Base-by-base conservation (phyloP, 2,329 filamentous ascomycete species). In the Cladobotryum mycophilum region DNA sequence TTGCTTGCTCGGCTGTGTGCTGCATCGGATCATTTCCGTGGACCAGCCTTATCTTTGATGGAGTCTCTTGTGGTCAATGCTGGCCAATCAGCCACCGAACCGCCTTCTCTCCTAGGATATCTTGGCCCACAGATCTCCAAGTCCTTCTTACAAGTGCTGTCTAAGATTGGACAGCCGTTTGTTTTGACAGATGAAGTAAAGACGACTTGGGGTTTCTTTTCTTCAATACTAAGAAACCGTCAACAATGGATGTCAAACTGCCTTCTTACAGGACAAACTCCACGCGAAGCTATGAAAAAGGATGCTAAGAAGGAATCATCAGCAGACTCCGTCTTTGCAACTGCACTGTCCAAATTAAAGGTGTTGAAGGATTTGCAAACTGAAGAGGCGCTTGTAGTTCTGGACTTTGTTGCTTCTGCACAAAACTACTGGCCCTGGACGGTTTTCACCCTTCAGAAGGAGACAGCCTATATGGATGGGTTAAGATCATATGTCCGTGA, bases 351-450 rank as follows among this genome's bases (percentile, higher is more conserved):
- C 41, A 78, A 82, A 51, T 73, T 97, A 36, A 78, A 80, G 15
- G 76, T 76, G 11, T 82, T 96, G 53, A 76, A 79, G 20, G 73
- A 79, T 2, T 66, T 91, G 18, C 76, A 85, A 8, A 76, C 79
- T n/a, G 72, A 74, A 34, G 81, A 89, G 55, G 81, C 85, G 4
- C 72, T 90, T 18, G 82, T 87, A 1, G 83, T 96, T 59, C 76
- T 99, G 14, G 85, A 92, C 60, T 97, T 97, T 65, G 82, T 96
- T 36, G 84, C 88, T 2, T 83, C 87, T 3, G 88, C 92, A 4
- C 91, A 96, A 63, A 93, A 96, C 66, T 88, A 90, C 63, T 97
- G 92, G 92, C 87, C 91, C 1, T 96, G 92, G 89, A 91, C 89
- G 1, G 90, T 95, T 51, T 85, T 88, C 51, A 84, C 86, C 37